A percentile compares a stretch with the other conserved stretches of the same genome.
phyloP scores from a whole-genome alignment of 345 rosid species.

The Eucalyptus polybractea region DNA sequence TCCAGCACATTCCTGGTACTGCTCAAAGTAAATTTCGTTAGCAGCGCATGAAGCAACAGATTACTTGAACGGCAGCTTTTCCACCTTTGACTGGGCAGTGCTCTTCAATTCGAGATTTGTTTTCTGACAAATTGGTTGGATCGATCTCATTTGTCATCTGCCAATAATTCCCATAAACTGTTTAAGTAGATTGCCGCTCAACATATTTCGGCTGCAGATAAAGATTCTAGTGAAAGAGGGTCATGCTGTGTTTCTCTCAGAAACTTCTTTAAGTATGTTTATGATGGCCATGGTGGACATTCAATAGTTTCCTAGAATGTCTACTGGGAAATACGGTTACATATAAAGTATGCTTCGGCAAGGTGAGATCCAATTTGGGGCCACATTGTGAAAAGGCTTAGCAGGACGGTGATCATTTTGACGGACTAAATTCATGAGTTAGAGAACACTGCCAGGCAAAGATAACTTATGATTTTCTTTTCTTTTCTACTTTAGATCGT shows the following conservation, averaged over 20 bases:
- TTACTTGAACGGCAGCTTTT: background rate
- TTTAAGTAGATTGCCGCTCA: background rate
- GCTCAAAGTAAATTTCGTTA: background rate
- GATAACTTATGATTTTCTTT: background rate
- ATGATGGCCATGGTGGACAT: background rate
- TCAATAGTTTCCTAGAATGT: background rate
- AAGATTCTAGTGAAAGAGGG: background rate
- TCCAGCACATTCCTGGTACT: background rate
- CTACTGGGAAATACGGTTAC: background rate
- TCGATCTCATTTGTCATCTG: background rate
- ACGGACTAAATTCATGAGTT: background rate
- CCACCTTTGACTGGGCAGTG: background rate
- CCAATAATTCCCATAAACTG: background rate
- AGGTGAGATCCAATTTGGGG: background rate
- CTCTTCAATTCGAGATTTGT: background rate
- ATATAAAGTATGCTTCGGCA: background rate
- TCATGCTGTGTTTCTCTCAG: background rate
- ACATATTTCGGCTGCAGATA: background rate
- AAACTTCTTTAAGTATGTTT: background rate
- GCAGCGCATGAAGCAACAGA: background rate
- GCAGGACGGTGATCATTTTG: background rate
- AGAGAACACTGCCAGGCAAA: background rate
- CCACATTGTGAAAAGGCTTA: background rate
- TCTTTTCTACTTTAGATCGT: constrained; percentile 17
- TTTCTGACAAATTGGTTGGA: background rate